Base-by-base conservation (phyloP, 1,284 basidiomycete genomes). In the Austropuccinia psidii region DNA sequence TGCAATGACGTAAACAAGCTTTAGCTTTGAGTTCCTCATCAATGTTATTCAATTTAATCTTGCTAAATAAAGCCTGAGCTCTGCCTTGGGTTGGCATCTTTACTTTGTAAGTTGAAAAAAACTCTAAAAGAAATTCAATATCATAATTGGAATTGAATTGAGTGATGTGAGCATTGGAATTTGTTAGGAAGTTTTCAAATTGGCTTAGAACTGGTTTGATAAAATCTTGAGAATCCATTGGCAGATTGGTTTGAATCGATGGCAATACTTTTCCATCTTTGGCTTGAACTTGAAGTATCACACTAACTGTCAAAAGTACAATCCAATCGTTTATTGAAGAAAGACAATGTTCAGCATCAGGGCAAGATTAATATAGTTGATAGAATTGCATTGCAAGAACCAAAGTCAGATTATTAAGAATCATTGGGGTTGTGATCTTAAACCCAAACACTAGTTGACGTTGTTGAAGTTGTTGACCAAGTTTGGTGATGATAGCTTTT, bases 351-450 rank as follows among this genome's bases (percentile, higher is more conserved):
- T 62, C 37, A 24, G 33, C 21, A 19, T 65, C 47, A 15, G 27
- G 7, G 29, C 33, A 21, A 11, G 55, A 60, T 11, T 33, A 24
- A 41, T 50, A 62, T n/a, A 50, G 33, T 11, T 60, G 33, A 47
- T 72, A 62, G 13, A 73, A 57, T 29, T 73, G 70, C 60, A 43
- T 64, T 19, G 50, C 70, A 21, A 64, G 37, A 13, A 62, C 41
- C 70, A 73, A 33, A 3, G 60, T 52, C 49, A 73, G 24, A 52
- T 73, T 73, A 29, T 73, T 64, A 19, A 64, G 57, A n/a, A 73
- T 73, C 45, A 64, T 52, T 35, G 70, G 70, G 13, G 60, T 62
- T n/a, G 70, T 73, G 50, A 73, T 62, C 47, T 73, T 55, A 33
- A 73, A 57, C 21, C 55, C 47, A 21, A 73, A 73, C 35, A 45